Conservation (phyloP, 164 flowering plant species). For the Liquidambar formosana region DNA sequence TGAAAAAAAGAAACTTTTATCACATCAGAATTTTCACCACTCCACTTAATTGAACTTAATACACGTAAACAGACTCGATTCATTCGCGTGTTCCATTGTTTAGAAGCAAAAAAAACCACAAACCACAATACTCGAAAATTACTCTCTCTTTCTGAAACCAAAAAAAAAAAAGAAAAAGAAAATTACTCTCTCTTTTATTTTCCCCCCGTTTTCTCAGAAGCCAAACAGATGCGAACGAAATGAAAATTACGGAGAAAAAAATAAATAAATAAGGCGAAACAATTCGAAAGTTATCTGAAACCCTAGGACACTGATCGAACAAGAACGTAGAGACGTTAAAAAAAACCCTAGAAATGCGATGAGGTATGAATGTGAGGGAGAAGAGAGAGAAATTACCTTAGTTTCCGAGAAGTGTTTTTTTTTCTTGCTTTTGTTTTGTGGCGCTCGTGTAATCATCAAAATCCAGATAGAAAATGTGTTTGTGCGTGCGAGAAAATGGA, state of each 20-base stretch:
- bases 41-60: no score
- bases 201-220: background rate
- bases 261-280: background rate
- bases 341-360: background rate
- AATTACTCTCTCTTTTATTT: background rate
- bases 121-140: no score
- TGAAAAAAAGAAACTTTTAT: no score
- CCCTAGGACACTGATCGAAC: background rate
- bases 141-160: no score
- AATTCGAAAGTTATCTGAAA: background rate
- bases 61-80: no score
- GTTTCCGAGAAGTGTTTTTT: background rate
- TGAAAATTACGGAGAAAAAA: no score
- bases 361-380: background rate
- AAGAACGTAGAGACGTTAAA: background rate
- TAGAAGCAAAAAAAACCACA: no score
- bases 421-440: background rate
- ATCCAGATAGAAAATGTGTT: background rate
- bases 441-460: background rate
- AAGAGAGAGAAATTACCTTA: background rate
- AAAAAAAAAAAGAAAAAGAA: no score
- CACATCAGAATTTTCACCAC: no score
- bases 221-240: background rate
- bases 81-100: no score
- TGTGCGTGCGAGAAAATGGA: slow-evolving; percentile 23